Evolutionary conservation across 768 basidiomycete genomes (phyloP), one percentile per base, ranked within the genome.

Genomic region (Hirschioporus abietinus): DNA sequence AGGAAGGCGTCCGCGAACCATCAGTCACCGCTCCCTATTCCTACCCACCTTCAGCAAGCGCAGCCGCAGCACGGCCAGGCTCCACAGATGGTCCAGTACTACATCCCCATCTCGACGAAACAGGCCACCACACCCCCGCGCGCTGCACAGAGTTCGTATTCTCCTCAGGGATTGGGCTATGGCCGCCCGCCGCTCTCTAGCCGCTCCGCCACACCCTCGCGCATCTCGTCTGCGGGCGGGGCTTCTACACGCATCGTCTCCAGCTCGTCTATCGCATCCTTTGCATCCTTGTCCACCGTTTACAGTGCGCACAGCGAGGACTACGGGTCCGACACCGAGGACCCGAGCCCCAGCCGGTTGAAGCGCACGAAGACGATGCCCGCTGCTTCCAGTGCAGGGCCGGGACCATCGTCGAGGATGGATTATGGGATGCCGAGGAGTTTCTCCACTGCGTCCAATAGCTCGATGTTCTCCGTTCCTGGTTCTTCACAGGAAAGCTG

Each of bases 341-440:
- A 20, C 12, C 42, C 42, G 12, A 20, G 42, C 20, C 42, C 42
- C 20, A 3, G 20, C 42, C 42, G 35, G 79, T 74, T 23, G 78
- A 78, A 20, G 79, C 76, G 0, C 78, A 82, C 58, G 79, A 74
- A n/a, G 80, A 77, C 35, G 78, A 71, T 18, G 77, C 75, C 10
- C 73, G 72, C n/a, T 76, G 75, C 6, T 83, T 79, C 58, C 79
- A 74, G 52, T 78, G 76, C 3, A 77, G 69, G 18, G 74, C 30
- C 8, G 76, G 63, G 9, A 74, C 66, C 6, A 71, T 69, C 15
- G 69, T 72, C 26, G 78, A 73, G 35, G 78, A 78, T 67, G 68
- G 78, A n/a, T 76, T 77, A 35, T 64, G 66, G 30, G 58, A 60
- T 35, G 66, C 65, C n/a, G 63, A 66, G 61, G 26, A 68, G 69